A percentile compares a stretch with the other conserved stretches of the same genome.
Conservation (phyloP, 345 rosid genomes). For the Litchi chinensis region DNA sequence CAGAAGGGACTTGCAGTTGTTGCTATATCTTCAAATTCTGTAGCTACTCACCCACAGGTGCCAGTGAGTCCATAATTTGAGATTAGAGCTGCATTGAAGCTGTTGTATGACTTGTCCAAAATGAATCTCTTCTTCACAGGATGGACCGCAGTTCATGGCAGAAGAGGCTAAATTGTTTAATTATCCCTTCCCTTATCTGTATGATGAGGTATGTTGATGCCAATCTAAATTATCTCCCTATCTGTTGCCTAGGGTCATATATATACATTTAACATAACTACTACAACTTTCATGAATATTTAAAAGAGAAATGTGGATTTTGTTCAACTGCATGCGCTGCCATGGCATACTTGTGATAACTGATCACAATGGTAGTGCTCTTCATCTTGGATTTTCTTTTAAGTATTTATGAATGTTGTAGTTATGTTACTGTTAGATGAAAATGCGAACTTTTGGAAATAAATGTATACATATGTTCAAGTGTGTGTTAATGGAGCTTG, state of each 20-base stretch:
- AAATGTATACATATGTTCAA: background rate
- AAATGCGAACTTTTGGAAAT: background rate
- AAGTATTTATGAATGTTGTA: background rate
- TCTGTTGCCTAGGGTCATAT: background rate
- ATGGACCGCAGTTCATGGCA: constrained; percentile 91
- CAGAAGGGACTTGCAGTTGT: constrained; percentile 94
- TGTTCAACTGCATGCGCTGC: background rate
- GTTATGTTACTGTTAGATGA: background rate
- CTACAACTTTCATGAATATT: background rate
- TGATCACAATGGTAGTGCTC: background rate
- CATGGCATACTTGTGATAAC: background rate
- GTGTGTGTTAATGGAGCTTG: background rate
- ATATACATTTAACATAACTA: background rate
- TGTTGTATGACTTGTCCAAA: constrained; percentile 26
- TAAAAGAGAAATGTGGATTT: background rate
- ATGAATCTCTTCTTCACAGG: constrained; percentile 53
- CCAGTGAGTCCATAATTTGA: constrained; percentile 37
- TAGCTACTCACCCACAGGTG: constrained; percentile 88
- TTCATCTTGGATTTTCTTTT: background rate
- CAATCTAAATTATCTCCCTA: background rate
- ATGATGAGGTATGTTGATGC: constrained; percentile 61
- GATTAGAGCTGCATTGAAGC: constrained; percentile 29
- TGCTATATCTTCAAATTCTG: constrained; percentile 89
- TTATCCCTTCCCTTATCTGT: constrained; percentile 86
- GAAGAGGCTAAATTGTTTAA: constrained; percentile 70